Base-by-base conservation (phyloP, 768 basidiomycete genomes). In the Amanita phalloides region DNA sequence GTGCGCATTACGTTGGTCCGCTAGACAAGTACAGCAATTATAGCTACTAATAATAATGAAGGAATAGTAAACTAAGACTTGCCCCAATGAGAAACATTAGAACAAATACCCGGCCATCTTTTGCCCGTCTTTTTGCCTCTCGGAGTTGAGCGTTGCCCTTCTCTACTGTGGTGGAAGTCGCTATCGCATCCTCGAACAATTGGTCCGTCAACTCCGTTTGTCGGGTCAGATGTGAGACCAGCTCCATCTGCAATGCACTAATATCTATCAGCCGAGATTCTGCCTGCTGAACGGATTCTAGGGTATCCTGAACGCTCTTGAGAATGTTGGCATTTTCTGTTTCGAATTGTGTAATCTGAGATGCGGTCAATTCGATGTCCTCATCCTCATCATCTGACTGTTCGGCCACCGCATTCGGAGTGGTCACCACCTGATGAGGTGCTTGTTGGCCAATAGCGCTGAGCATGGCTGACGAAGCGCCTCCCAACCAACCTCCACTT, bases 121-220 rank as follows among this genome's bases (percentile, higher is more conserved):
- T 82, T 28, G 86, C 87, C 51, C 93, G 75, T 64, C 90, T 76
- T 64, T 82, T 82, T 13, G 96, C 95, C 70, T 93, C 90, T 64
- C 79, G 83, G 51, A 99, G 74, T 66, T 99, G 91, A 39, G 77
- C 72, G 59, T 97, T 97, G 32, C 95, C 93, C 64, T 86, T 88
- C 58, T 88, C 87, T 36, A 97, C 84, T 44, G 82, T 86, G 6
- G 80, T 82, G 9, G 90, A 86, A 26, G 88, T 89, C 1, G 86
- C 80, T 49, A 96, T 84, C 7, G 92, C 94, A 61, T 99, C 95
- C 58, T 96, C 92, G 62, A 91, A 96, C 54, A 99, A 70, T 65
- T 90, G 82, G 60, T 98, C 94, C 8, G 93, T 92, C 57, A 93
- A 67, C 70, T 94, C 94, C 2, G 87, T 87, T 73, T 99, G 96